Conservation (phyloP, 2,329 filamentous ascomycete species). For the Fusarium oligoseptatum region DNA sequence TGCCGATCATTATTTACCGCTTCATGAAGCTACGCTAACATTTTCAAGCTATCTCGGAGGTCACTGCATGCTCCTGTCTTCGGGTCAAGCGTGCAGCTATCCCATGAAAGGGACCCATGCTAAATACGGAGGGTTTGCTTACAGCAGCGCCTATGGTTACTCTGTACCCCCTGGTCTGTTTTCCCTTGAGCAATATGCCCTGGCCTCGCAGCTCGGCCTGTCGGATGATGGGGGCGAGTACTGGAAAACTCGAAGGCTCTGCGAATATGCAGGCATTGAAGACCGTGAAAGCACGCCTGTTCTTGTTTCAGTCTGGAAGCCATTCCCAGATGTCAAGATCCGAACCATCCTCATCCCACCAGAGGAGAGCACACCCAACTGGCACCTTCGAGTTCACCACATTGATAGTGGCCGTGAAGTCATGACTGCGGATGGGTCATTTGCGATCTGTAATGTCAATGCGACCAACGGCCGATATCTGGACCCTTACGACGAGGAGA, state of each 20-base stretch:
- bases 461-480: slow-evolving; percentile 63
- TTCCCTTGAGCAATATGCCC: slow-evolving; percentile 80
- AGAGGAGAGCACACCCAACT: slow-evolving; percentile 69
- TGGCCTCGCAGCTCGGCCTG: slow-evolving; percentile 80
- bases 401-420: slow-evolving; percentile 72
- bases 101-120: slow-evolving; percentile 85
- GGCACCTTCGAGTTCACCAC: slow-evolving; percentile 77
- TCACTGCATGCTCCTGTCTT: slow-evolving; percentile 81
- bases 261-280: slow-evolving; percentile 74
- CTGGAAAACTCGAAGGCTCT: slow-evolving; percentile 81
- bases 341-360: slow-evolving; percentile 76
- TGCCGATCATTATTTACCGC: slow-evolving; percentile 35
- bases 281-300: slow-evolving; percentile 67
- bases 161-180: slow-evolving; percentile 82
- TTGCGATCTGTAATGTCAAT: slow-evolving; percentile 74
- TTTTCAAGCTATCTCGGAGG: slow-evolving; percentile 72
- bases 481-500: slow-evolving; percentile 61
- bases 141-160: slow-evolving; percentile 82
- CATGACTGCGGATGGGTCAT: slow-evolving; percentile 80
- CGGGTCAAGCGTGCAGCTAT: slow-evolving; percentile 85
- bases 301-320: slow-evolving; percentile 77
- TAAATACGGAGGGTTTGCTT: slow-evolving; percentile 85
- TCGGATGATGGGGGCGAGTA: slow-evolving; percentile 83
- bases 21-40: slow-evolving; percentile 8
- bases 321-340: slow-evolving; percentile 76